Evolutionary conservation across 768 basidiomycete genomes (phyloP), one percentile per base, ranked within the genome.

Genomic region (Leccinum fibrillosum): DNA sequence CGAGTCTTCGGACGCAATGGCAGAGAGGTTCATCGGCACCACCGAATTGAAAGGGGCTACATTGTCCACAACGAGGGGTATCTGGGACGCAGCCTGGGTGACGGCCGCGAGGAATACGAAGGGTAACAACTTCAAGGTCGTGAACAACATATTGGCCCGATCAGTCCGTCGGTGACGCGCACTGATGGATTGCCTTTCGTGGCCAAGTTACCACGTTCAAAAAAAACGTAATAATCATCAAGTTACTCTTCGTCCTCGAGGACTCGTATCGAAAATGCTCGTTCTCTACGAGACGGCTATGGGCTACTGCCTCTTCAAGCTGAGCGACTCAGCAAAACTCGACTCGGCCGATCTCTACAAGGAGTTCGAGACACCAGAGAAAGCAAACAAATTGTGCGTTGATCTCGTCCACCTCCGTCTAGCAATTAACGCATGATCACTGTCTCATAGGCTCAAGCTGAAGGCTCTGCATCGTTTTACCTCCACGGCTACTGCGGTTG

Each of bases 251-350:
- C 56, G 48, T n/a, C 32, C 34, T 55, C 55, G 45, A 56, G 47
- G 17, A 19, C 52, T 35, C 26, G 30, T 52, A 59, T 35, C 54
- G 45, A 67, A 67, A 60, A 98, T 98, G 94, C 84, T 98, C 75
- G 95, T 98, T 48, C 82, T 99, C 63, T 94, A 94, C 78, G 97
- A 98, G 79, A 94, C 94, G 2, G 85, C 94, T 42, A 85, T 96
- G 75, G 94, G 96, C 75, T 98, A 94, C 81, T 94, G 92, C 80
- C 89, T 99, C 54, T 98, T 99, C 87, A 97, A 97, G 76, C 82
- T 96, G 63, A 88, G 88, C 54, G 89, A 94, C 76, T 80, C 91
- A 42, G 90, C 89, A 55, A 97, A 95, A 78, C 78, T 96, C 54
- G 84, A 88, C 69, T 88, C 85, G 63, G 87, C 88, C 56, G 88